Percentiles rank a stretch among this genome's conserved stretches.
phyloP scores from a whole-genome alignment of 2,329 filamentous ascomycete genomes.

The Dactylellina leptospora region DNA sequence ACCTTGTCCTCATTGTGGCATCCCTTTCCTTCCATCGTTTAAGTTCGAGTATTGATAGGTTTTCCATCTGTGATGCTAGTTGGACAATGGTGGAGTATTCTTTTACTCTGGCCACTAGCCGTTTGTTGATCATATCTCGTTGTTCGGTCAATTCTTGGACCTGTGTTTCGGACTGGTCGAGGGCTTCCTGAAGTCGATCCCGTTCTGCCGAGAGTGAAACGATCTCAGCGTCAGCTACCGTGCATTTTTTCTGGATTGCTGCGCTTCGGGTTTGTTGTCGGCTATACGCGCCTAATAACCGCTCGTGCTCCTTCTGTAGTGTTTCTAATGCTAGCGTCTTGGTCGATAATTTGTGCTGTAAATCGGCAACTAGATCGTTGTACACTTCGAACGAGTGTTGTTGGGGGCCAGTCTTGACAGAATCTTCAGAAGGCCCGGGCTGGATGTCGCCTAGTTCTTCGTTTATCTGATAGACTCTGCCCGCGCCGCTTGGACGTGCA shows the following conservation, averaged over 20 bases:
- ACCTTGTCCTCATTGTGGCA: constrained; percentile 14
- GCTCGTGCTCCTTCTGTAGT: constrained; percentile 44
- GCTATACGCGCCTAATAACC: constrained; percentile 31
- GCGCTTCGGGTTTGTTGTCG: constrained; percentile 46
- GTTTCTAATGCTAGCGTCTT: constrained; percentile 45
- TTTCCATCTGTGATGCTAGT: constrained; percentile 49
- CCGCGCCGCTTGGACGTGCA: background rate
- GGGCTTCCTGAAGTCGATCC: constrained; percentile 48
- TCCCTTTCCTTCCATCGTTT: constrained; percentile 50
- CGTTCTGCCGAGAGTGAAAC: constrained; percentile 47
- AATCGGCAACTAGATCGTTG: constrained; percentile 35
- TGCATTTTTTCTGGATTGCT: constrained; percentile 46
- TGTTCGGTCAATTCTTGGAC: constrained; percentile 48
- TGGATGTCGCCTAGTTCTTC: constrained; percentile 9
- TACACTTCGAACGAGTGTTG: constrained; percentile 40
- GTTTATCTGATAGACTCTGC: background rate
- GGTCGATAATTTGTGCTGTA: constrained; percentile 50
- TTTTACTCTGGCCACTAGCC: constrained; percentile 35
- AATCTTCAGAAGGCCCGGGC: background rate
- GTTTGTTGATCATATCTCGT: constrained; percentile 34
- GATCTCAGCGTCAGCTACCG: constrained; percentile 43
- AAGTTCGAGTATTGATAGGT: constrained; percentile 19
- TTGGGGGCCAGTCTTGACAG: background rate
- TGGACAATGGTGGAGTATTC: constrained; percentile 47
- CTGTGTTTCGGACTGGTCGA: constrained; percentile 41